Evolutionary conservation across 352 stramenopile species (phyloP), one percentile per base, ranked within the genome.

Genomic region (Blastocystis sp.): DNA sequence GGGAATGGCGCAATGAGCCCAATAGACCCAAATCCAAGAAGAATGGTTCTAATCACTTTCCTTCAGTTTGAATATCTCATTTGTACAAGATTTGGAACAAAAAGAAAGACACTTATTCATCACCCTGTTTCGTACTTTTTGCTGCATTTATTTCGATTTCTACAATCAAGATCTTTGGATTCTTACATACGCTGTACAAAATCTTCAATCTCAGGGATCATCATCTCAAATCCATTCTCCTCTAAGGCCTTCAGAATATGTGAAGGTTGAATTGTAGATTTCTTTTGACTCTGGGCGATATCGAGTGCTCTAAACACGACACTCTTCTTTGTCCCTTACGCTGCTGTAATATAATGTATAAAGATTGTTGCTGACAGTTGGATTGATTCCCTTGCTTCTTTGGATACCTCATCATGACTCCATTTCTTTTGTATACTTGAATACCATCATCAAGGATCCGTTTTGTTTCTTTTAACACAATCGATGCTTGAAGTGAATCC

Each of bases 21-120:
- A 46, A 46, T 46, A 46, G 2, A 9, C 39, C 39, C 3, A 9
- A 46, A 46, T 9, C 2, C 39, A 9, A 9, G 2, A 46, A 46
- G 39, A 9, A 46, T 46, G 39, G 9, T 9, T 46, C 2, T 9
- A 46, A 46, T 9, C 2, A 46, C 39, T 46, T 9, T 9, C 2
- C 3, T 46, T 9, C 3, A 9, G 39, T 46, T 46, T 46, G 39
- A 9, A 46, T 46, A 46, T 9, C 71, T 83, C 71, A 39, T 65
- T 83, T 19, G 27, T 43, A 14, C 93, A 93, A 85, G 97, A 97
- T 77, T 96, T 90, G 54, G 93, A 92, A 89, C 95, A 98, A 89
- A 97, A 97, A 7, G 92, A 92, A 66, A 91, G 94, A 88, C 98
- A 97, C 81, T 95, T 92, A 75, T 93, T 90, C 24, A 97, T 49